A percentile compares a stretch with the other conserved stretches of the same genome.
Conservation (phyloP, 441 rosid genomes). For the Erodium trifolium region DNA sequence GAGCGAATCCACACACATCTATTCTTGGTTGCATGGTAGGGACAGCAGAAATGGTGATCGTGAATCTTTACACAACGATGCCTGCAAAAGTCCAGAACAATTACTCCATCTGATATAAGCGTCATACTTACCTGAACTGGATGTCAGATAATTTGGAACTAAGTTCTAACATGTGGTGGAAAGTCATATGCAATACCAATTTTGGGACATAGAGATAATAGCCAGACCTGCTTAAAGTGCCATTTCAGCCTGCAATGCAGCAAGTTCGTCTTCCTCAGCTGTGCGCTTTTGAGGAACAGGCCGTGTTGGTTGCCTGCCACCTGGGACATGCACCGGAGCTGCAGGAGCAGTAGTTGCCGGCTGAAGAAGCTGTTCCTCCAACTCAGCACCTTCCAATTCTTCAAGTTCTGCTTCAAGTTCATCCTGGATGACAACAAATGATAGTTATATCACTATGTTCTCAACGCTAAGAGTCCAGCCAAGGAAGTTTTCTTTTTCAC, state of each 20-base stretch:
- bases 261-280: conserved; percentile 92
- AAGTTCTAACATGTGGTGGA: background rate
- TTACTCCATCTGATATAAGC: too few relatives aligned
- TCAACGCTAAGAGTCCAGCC: too few relatives aligned
- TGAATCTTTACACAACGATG: background rate
- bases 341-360: conserved; percentile 78
- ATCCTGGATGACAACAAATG: conserved; percentile 41
- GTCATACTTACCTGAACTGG: too few relatives aligned
- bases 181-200: background rate
- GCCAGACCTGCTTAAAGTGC: conserved; percentile 60
- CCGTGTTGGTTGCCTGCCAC: conserved; percentile 58
- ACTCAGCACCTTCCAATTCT: conserved; percentile 88
- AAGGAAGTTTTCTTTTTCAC: background rate
- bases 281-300: conserved; percentile 61
- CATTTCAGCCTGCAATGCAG: conserved; percentile 92
- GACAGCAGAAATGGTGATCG: background rate
- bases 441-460: background rate
- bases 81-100: background rate
- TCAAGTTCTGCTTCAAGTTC: conserved; percentile 96
- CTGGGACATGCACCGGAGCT: conserved; percentile 62
- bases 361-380: conserved; percentile 91
- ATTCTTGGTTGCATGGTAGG: background rate
- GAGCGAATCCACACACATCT: background rate
- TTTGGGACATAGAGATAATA: background rate
- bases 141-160: background rate